Conservation (phyloP, 192 early-diverging fungal genomes). For the Geranomyces michiganensis region DNA sequence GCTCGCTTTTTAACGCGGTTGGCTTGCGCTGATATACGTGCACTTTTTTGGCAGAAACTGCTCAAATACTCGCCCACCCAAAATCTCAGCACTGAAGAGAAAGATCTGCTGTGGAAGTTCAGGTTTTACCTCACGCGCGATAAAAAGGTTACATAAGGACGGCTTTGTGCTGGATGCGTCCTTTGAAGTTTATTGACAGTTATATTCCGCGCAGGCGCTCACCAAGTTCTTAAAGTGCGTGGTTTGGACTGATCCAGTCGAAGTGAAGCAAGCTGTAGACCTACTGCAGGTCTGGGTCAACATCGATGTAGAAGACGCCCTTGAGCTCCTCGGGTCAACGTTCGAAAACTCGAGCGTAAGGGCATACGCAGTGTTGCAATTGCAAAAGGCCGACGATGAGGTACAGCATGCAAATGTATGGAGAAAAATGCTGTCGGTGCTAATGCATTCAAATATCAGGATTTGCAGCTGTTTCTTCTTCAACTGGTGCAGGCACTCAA, state of each 20-base stretch:
- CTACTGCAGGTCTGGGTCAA: slow-evolving; percentile 86
- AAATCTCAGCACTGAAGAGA: slow-evolving; percentile 78
- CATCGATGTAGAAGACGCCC: slow-evolving; percentile 92
- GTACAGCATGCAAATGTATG: slow-evolving; percentile 42
- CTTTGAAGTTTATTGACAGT: background rate
- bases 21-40: background rate
- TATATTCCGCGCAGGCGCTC: slow-evolving; percentile 62
- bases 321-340: slow-evolving; percentile 89
- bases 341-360: slow-evolving; percentile 85
- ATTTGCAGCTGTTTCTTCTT: slow-evolving; percentile 88
- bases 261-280: slow-evolving; percentile 89
- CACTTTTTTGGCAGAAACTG: slow-evolving; percentile 64
- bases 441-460: slow-evolving; percentile 52
- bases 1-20: background rate
- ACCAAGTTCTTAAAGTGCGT: slow-evolving; percentile 99
- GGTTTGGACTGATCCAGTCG: slow-evolving; percentile 89
- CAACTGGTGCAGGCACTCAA: slow-evolving; percentile 98
- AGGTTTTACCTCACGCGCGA: slow-evolving; percentile 92
- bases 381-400: slow-evolving; percentile 89
- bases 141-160: slow-evolving; percentile 65
- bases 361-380: slow-evolving; percentile 83
- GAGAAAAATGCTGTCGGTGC: background rate
- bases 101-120: slow-evolving; percentile 98
- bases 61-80: slow-evolving; percentile 91
- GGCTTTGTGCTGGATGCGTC: background rate